Evolutionary conservation across 2,329 filamentous ascomycete genomes (phyloP), one percentile per base, ranked within the genome.

Genomic region (Gnomoniopsis sp.): DNA sequence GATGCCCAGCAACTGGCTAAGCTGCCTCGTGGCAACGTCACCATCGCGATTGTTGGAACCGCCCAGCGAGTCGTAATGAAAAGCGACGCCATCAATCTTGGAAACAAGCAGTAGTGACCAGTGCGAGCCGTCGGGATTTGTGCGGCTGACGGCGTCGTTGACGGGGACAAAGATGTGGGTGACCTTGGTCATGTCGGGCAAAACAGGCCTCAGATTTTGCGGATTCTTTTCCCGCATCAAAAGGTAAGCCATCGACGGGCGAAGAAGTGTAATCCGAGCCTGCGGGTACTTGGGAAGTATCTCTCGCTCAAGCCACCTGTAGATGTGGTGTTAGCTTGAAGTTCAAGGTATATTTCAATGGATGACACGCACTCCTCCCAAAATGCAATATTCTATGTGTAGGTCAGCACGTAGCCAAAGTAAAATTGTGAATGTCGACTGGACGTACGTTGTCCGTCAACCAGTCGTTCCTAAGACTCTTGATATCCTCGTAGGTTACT

Each of bases 151-250:
- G 67, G 87, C 90, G 76, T 99, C 93, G 74, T 97, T 98, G 71
- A 99, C 88, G 21, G 95, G 95, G 2, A 99, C 84, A 76, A 99
- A 99, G 66, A 97, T 88, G 74, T 99, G 95, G 3, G 93, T 96
- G 46, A 90, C 89, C 56, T 82, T 82, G 41, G 76, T 77, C 74
- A 98, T 96, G 71, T 95, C 80, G 6, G 93, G 93, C 1, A 98
- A 83, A 1, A 89, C 91, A 62, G 86, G 81, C 64, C 81, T 79
- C 41, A 87, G 77, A 36, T 75, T 75, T 52, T 79, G 74, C 41
- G 82, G 77, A 59, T 87, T 79, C 60, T 78, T 78, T 17, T 84
- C 89, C 71, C 91, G 88, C 79, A 95, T 89, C 63, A 98, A 84
- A 73, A 98, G 87, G 72, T 95, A 96, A 57, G 90, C 88, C 90